phyloP scores from a whole-genome alignment of 2,329 filamentous ascomycete species.

The Ascosphaera apis region DNA sequence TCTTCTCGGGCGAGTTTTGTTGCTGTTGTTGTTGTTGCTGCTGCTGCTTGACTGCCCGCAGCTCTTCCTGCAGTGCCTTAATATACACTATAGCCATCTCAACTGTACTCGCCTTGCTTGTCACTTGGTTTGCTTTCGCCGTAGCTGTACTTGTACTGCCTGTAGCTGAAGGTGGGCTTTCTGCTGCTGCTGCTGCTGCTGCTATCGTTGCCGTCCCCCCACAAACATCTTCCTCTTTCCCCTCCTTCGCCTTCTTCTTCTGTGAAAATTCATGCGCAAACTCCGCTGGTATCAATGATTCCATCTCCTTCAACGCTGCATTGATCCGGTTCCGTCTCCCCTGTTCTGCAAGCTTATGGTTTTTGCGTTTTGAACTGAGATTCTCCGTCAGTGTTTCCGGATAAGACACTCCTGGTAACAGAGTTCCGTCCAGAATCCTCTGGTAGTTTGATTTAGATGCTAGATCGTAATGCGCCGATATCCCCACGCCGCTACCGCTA shows the following conservation, averaged over 20 bases:
- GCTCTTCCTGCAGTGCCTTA: slow-evolving; percentile 54
- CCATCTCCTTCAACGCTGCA: slow-evolving; percentile 75
- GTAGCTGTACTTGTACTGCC: not conserved
- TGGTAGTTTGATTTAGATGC: slow-evolving; percentile 96
- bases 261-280: slow-evolving; percentile 13
- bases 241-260: slow-evolving; percentile 14
- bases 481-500: not conserved
- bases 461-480: slow-evolving; percentile 44
- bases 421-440: slow-evolving; percentile 83
- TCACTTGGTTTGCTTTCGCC: slow-evolving; percentile 29
- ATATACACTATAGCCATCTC: slow-evolving; percentile 94
- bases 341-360: slow-evolving; percentile 95
- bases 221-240: slow-evolving; percentile 15
- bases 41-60: slow-evolving; percentile 35
- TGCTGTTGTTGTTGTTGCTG: not conserved
- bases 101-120: slow-evolving; percentile 92
- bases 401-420: slow-evolving; percentile 72
- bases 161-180: slow-evolving; percentile 22
- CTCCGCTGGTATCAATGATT: slow-evolving; percentile 48
- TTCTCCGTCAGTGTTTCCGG: slow-evolving; percentile 81
- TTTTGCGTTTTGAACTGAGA: slow-evolving; percentile 84
- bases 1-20: not conserved
- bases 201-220: too few species aligned
- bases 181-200: slow-evolving; percentile 25
- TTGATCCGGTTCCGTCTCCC: slow-evolving; percentile 91